Conservation (phyloP, 768 basidiomycete genomes). For the Russula brevipes region DNA sequence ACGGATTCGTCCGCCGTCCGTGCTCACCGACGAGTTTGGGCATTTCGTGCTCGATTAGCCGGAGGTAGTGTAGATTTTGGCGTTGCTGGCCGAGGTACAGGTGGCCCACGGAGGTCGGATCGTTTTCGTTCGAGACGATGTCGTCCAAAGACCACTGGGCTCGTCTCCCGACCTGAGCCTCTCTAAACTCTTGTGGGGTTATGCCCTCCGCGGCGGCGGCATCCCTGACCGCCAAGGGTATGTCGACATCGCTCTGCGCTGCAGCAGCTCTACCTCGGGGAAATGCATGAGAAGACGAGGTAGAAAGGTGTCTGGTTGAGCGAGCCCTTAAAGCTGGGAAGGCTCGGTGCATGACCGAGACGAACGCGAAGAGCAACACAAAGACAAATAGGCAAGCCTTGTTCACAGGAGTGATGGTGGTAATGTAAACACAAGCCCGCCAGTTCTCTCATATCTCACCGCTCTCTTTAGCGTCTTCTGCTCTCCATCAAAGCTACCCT, state of each 20-base stretch:
- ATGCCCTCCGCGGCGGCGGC: constrained; percentile 26
- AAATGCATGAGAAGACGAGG: constrained; percentile 25
- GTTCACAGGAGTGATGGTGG: constrained; percentile 1
- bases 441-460: constrained; percentile 11
- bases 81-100: constrained; percentile 68
- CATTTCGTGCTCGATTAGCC: constrained; percentile 86
- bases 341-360: neutral
- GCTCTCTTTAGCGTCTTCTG: constrained; percentile 44
- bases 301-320: constrained; percentile 28
- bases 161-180: neutral
- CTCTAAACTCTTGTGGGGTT: constrained; percentile 18
- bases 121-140: constrained; percentile 48
- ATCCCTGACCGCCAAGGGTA: constrained; percentile 8
- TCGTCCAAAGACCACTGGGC: constrained; percentile 23
- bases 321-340: constrained; percentile 6
- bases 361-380: constrained; percentile 8
- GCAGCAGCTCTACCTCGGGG: constrained; percentile 12
- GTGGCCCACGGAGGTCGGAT: constrained; percentile 68
- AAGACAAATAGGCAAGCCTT: constrained; percentile 19
- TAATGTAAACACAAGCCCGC: neutral
- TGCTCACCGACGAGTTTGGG: constrained; percentile 72
- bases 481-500: constrained; percentile 75
- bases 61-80: constrained; percentile 67
- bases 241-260: neutral
- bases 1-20: constrained; percentile 3